A percentile compares a stretch with the other conserved stretches of the same genome.
phyloP scores from a whole-genome alignment of 805 yeast genomes.

The Saccharomycopsis sp. region DNA sequence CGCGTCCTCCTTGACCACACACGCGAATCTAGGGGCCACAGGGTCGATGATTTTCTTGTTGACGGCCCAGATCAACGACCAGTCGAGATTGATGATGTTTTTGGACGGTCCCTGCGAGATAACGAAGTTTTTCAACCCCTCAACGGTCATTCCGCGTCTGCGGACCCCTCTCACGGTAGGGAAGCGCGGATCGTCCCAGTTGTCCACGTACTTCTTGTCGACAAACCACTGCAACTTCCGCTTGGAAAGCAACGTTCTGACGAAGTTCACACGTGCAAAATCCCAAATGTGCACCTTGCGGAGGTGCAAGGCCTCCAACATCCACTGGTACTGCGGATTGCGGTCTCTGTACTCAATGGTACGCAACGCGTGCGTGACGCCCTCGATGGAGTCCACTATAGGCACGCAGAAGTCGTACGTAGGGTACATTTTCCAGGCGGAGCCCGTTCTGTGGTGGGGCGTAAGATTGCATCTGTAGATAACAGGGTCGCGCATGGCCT shows the following conservation, averaged over 20 bases:
- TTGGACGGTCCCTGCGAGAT: constrained; percentile 96
- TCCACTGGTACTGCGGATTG: constrained; percentile 97
- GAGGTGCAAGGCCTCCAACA: constrained; percentile 69
- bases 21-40: constrained; percentile 91
- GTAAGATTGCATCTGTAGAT: constrained; percentile 95
- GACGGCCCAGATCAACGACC: constrained; percentile 96
- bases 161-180: constrained; percentile 99
- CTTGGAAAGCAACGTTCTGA: constrained; percentile 90
- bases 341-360: constrained; percentile 98
- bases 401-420: constrained; percentile 99
- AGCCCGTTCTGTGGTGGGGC: constrained; percentile 96
- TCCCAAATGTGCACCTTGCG: constrained; percentile 98
- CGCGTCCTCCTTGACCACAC: constrained; percentile 56
- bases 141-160: constrained; percentile 99
- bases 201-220: constrained; percentile 75
- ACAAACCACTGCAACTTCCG: constrained; percentile 99
- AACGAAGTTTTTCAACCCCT: constrained; percentile 91
- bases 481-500: constrained; percentile 96
- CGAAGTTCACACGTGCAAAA: constrained; percentile 94
- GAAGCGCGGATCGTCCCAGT: constrained; percentile 99
- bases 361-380: constrained; percentile 96
- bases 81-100: constrained; percentile 93
- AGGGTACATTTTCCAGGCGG: constrained; percentile 93
- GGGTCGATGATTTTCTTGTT: constrained; percentile 98
- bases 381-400: constrained; percentile 90